Conservation (phyloP, 768 basidiomycete species). For the Lactarius akahatsu region DNA sequence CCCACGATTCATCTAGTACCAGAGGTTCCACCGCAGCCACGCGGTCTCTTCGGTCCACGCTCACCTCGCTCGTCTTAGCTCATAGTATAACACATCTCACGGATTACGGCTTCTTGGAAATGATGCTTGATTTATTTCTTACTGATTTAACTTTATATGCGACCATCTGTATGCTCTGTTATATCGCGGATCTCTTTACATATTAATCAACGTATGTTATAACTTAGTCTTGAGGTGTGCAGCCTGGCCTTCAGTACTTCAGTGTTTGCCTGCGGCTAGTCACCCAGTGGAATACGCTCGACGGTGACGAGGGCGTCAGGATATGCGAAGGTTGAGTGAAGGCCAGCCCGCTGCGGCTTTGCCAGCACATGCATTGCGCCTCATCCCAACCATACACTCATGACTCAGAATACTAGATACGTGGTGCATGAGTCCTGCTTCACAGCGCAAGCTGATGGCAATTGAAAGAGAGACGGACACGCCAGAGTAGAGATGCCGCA, state of each 20-base stretch:
- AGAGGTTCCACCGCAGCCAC: constrained; percentile 48
- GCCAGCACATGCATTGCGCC: neutral
- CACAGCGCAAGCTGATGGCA: neutral
- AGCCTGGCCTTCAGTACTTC: neutral
- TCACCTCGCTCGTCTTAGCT: constrained; percentile 49
- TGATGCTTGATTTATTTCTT: neutral
- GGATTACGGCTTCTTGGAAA: neutral
- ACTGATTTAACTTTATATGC: neutral
- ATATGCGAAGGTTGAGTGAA: neutral
- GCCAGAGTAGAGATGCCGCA: neutral
- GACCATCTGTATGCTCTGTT: neutral
- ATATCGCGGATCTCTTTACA: neutral
- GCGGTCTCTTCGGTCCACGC: constrained; percentile 74
- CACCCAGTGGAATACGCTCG: too few relatives aligned
- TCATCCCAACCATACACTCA: neutral
- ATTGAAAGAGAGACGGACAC: too few relatives aligned
- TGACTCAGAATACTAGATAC: neutral
- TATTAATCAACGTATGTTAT: neutral
- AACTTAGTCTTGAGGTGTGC: neutral
- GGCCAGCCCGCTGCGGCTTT: too few relatives aligned
- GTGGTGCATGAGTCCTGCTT: neutral
- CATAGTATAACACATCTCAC: neutral
- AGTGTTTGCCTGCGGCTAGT: neutral
- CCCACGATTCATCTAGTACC: constrained; percentile 59
- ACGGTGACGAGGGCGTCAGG: neutral